These are phyloP conservation scores for Prunus yedoensis DNA, from an alignment of 331 rosid genomes.

Conservation along the genomic window DNA sequence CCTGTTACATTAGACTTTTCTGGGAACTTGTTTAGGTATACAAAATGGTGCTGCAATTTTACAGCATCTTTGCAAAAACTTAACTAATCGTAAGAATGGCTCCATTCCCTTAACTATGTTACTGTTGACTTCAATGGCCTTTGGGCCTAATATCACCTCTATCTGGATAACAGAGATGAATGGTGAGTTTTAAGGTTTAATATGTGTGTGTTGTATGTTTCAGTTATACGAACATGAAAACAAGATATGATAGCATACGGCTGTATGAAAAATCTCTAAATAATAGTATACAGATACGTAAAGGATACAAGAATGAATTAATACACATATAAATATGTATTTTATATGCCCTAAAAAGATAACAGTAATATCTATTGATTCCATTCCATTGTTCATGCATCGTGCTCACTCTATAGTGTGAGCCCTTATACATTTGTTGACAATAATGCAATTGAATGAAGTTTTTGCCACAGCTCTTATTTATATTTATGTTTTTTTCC, in stretches of 20 bases:
- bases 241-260: background rate
- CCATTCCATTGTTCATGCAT: background rate
- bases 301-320: too few species aligned
- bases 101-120: background rate
- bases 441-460: too few species aligned
- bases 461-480: too few species aligned
- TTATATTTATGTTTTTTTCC: too few species aligned
- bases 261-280: background rate
- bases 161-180: too few species aligned
- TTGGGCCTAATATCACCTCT: too few species aligned
- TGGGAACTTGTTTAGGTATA: background rate
- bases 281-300: too few species aligned
- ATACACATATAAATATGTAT: too few species aligned
- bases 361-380: background rate
- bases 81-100: background rate
- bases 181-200: too few species aligned
- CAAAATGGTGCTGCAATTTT: background rate
- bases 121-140: background rate
- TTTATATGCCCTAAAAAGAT: too few species aligned
- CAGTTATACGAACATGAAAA: background rate
- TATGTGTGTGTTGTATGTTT: background rate
- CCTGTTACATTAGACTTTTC: too few species aligned
- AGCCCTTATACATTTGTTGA: background rate
- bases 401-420: background rate
- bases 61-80: background rate